Conservation (phyloP, 768 basidiomycete genomes). For the Peribolospora baueri region DNA sequence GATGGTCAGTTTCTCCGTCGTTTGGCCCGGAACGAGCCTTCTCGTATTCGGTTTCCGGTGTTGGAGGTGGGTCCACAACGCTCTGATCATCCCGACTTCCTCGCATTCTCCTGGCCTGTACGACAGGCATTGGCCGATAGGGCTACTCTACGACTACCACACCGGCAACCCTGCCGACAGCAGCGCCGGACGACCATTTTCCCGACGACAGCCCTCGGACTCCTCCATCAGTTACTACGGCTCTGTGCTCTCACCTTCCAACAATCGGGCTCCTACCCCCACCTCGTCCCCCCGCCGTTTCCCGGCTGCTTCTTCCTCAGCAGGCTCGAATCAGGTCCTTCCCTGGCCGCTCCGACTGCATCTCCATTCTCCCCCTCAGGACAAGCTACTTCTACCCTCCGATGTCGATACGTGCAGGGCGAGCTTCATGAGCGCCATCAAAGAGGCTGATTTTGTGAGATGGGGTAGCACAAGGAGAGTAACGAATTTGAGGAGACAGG, state of each 20-base stretch:
- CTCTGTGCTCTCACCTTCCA: background rate
- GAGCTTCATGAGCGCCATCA: slow-evolving; percentile 81
- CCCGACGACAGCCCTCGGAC: slow-evolving; percentile 26
- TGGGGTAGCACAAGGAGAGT: slow-evolving; percentile 92
- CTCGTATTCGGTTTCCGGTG: background rate
- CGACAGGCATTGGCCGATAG: slow-evolving; percentile 89
- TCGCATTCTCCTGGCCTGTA: background rate
- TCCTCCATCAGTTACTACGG: background rate
- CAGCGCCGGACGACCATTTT: slow-evolving; percentile 20
- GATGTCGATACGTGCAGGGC: slow-evolving; percentile 69
- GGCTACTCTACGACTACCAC: slow-evolving; percentile 73
- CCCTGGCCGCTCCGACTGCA: slow-evolving; percentile 67
- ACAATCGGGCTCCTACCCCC: background rate
- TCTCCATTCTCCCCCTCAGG: slow-evolving; percentile 61
- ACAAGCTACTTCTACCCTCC: slow-evolving; percentile 59
- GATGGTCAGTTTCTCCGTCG: slow-evolving; percentile 39
- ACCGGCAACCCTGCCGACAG: slow-evolving; percentile 17
- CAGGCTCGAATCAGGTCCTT: slow-evolving; percentile 4
- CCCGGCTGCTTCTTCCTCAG: slow-evolving; percentile 12
- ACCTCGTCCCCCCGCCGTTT: slow-evolving; percentile 14
- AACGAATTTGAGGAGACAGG: slow-evolving; percentile 64
- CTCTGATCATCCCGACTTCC: background rate
- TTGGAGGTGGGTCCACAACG: background rate
- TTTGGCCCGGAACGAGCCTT: background rate
- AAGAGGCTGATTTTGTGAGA: slow-evolving; percentile 88